Evolutionary conservation across 441 rosid species (phyloP).

Genomic region (Lepidium campestre): DNA sequence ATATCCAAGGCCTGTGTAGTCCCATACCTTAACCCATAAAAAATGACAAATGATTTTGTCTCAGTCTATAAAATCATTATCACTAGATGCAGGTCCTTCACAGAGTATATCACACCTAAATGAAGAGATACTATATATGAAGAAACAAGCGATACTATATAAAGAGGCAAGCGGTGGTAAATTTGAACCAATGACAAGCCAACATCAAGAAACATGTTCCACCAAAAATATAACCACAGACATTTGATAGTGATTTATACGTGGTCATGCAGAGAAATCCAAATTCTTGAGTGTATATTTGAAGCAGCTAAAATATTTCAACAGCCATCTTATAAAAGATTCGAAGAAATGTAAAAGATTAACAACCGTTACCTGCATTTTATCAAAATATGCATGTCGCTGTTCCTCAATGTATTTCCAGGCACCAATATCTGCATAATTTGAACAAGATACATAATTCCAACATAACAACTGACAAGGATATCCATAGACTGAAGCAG

Average conservation of each 20-base stretch:
- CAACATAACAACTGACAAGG: not conserved
- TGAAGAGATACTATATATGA: not conserved
- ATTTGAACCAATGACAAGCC: not conserved
- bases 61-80: not conserved
- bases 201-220: not conserved
- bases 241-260: not conserved
- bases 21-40: conserved; percentile 69
- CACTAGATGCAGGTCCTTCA: not conserved
- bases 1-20: conserved; percentile 88
- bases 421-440: conserved; percentile 68
- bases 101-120: not conserved
- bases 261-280: not conserved
- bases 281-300: not conserved
- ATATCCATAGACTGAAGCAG: not conserved
- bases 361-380: conserved; percentile 67
- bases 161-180: not conserved
- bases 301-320: not conserved
- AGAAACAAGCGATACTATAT: too few relatives aligned
- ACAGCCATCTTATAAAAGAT: not conserved
- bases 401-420: conserved; percentile 80
- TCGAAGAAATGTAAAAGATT: not conserved
- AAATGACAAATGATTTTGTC: not conserved
- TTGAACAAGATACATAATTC: not conserved
- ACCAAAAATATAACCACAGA: not conserved
- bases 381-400: conserved; percentile 85